Evolutionary conservation across 768 basidiomycete genomes (phyloP).

Genomic region (Pleurotus ostreatus): DNA sequence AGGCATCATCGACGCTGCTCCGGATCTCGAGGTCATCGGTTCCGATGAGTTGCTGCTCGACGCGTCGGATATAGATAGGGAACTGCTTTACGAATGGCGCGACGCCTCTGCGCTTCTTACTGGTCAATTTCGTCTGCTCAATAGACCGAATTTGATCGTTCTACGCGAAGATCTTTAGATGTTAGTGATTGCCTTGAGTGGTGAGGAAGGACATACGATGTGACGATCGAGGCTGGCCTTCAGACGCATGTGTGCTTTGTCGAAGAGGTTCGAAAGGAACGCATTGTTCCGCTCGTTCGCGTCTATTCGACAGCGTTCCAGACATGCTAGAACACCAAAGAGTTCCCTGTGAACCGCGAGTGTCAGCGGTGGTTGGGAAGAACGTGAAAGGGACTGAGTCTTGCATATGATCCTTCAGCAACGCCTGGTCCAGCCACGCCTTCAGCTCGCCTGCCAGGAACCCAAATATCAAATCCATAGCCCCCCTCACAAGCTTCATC

Average conservation of each 20-base stretch:
- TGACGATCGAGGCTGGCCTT: constrained; percentile 77
- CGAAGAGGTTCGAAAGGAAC: constrained; percentile 67
- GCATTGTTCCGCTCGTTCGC: constrained; percentile 77
- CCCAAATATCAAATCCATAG: constrained; percentile 94
- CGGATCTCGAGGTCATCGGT: constrained; percentile 78
- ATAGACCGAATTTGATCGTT: constrained; percentile 84
- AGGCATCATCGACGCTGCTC: constrained; percentile 70
- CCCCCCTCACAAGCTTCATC: constrained; percentile 75
- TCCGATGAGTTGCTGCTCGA: constrained; percentile 81
- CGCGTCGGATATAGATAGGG: constrained; percentile 77
- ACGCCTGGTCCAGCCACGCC: constrained; percentile 76
- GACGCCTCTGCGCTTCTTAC: constrained; percentile 91
- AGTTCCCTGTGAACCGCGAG: constrained; percentile 56
- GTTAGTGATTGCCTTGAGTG: neutral
- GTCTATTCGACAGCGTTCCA: constrained; percentile 75
- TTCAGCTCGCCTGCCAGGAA: constrained; percentile 84
- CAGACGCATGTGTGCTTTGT: constrained; percentile 79
- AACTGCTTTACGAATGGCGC: constrained; percentile 91
- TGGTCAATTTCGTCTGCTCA: constrained; percentile 86
- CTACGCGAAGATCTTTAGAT: constrained; percentile 32
- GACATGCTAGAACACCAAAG: constrained; percentile 71
- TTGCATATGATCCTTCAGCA: constrained; percentile 76
- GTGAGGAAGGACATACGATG: constrained; percentile 40
- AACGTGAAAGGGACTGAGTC: constrained; percentile 8
- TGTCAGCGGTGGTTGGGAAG: too few relatives aligned